These are phyloP conservation scores for Syncephalastrum contaminatum DNA, from an alignment of 371 early-diverging fungal genomes.

Conservation along the genomic window DNA sequence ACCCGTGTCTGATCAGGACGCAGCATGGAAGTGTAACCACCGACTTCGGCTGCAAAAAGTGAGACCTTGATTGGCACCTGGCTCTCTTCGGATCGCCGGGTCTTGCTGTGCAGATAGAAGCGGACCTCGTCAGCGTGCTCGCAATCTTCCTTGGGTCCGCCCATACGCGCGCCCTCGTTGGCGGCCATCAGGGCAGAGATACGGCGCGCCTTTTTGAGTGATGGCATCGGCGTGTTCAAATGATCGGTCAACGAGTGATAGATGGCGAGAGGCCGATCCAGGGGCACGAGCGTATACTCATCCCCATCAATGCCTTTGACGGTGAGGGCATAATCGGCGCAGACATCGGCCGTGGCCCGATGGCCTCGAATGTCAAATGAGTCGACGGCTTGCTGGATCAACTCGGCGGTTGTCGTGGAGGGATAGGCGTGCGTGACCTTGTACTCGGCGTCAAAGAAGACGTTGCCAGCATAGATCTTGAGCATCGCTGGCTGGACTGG, in stretches of 20 bases:
- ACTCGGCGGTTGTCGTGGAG: conserved; percentile 49
- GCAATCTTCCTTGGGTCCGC: conserved; percentile 27
- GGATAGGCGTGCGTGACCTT: conserved; percentile 43
- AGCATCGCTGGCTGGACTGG: conserved; percentile 18
- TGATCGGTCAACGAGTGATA: conserved; percentile 50
- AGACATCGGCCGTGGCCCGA: conserved; percentile 26
- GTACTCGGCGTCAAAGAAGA: conserved; percentile 45
- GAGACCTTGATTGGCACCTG: conserved; percentile 44
- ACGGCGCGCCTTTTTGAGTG: conserved; percentile 43
- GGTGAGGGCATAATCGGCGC: conserved; percentile 39
- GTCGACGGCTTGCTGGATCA: conserved; percentile 48
- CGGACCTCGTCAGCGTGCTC: conserved; percentile 25
- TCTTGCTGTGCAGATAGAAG: conserved; percentile 40
- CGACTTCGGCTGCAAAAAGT: conserved; percentile 24
- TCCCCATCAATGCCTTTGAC: conserved; percentile 58
- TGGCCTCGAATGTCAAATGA: conserved; percentile 29
- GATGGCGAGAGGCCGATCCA: conserved; percentile 53
- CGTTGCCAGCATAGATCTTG: conserved; percentile 52
- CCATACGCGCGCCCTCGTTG: conserved; percentile 34
- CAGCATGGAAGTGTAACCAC: conserved; percentile 14
- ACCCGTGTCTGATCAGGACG: conserved; percentile 25
- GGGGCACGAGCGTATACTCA: conserved; percentile 45
- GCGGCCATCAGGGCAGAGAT: conserved; percentile 44
- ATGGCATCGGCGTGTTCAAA: conserved; percentile 52
- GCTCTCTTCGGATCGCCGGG: conserved; percentile 30